Base-by-base conservation (phyloP, 2,329 filamentous ascomycete genomes). In the Penicillium janthinellum region DNA sequence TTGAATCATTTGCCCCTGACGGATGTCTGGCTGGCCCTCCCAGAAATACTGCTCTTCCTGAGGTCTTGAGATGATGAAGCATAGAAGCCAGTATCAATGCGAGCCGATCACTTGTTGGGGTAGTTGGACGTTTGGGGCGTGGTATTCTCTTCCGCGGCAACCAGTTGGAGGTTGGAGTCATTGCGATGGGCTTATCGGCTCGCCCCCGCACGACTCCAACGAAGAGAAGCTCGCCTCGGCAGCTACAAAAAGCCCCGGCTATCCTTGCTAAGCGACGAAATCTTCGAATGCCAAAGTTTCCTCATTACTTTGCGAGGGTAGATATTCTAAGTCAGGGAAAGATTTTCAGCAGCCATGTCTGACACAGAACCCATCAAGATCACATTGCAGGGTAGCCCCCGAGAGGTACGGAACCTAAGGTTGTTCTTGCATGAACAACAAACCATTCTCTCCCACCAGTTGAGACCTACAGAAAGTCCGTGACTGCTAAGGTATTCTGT, bases 261-360 rank as follows among this genome's bases (percentile, higher is more conserved):
- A 3, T 31, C 31, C 31, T 31, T 31, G 35, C 28, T 38, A 52
- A 52, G 39, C 25, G 22, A 35, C 20, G 1, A 15, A 10, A 14
- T 35, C 8, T n/a, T 25, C 3, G 3, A 25, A 10, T 17, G 22
- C 11, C 11, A 34, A 35, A 35, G 10, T 3, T 14, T 22, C 47
- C 20, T 34, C 28, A 20, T 37, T 48, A 28, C 2, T 15, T 45
- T 10, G 14, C 3, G 22, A 20, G 2, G 12, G 2, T 7, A 11
- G 6, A 31, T 14, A 17, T 2, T 42, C 37, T 4, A 17, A 42
- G 50, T 5, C 4, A 17, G 22, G 20, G 12, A 8, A 49, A 17
- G 8, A 31, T 14, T 35, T 42, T 20, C 17, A 17, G 37, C 65
- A 83, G 84, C 78, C 84, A 86, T 79, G 82, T 15, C 48, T 1